phyloP scores from a whole-genome alignment of 2,329 filamentous ascomycete genomes.

The Venturia oleaginea region DNA sequence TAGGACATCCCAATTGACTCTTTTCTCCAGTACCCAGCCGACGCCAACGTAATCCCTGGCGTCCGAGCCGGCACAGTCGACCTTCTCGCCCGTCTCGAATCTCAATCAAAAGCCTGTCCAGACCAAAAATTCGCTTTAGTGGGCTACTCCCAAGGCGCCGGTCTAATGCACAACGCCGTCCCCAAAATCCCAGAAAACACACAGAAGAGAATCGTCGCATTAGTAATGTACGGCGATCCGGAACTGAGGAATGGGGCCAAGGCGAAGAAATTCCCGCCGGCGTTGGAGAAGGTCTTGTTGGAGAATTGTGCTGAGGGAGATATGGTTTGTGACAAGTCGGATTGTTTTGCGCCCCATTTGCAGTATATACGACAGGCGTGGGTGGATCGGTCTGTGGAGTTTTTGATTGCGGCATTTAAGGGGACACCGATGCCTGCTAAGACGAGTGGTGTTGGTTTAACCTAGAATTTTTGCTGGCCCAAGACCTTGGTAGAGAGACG shows the following conservation, averaged over 20 bases:
- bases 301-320: constrained; percentile 12
- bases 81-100: constrained; percentile 8
- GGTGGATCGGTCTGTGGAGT: constrained; percentile 4
- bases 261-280: constrained; percentile 4
- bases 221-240: constrained; percentile 12
- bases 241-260: background rate
- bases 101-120: constrained; percentile 11
- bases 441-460: background rate
- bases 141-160: constrained; percentile 14
- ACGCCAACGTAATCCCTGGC: background rate
- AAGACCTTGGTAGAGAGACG: too few relatives aligned
- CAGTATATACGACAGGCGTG: background rate
- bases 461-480: background rate
- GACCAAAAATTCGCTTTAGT: constrained; percentile 13
- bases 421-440: constrained; percentile 8
- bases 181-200: constrained; percentile 6
- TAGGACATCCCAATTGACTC: background rate
- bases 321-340: constrained; percentile 1
- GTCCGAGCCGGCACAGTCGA: constrained; percentile 1
- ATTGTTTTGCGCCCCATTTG: constrained; percentile 8
- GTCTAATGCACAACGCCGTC: constrained; percentile 9
- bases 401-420: constrained; percentile 7
- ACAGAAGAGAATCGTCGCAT: constrained; percentile 3
- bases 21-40: constrained; percentile 12
- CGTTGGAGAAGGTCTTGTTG: background rate